Percentiles rank a stretch among this genome's conserved stretches.
Evolutionary conservation across 305 asterid genomes (phyloP).

Genomic region (Nicotiana rustica): DNA sequence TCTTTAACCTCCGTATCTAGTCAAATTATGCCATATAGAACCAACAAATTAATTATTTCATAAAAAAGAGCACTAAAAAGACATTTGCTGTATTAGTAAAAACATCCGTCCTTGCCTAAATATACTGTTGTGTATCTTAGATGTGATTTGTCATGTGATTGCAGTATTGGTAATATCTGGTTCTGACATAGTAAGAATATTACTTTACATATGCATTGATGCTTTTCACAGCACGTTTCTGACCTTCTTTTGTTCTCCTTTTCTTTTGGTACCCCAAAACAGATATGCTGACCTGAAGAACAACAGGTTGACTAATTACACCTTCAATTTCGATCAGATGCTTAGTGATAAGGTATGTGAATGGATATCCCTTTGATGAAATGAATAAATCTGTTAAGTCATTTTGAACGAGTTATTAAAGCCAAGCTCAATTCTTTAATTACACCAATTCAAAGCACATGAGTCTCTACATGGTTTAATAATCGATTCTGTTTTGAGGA

Average conservation of each 20-base stretch:
- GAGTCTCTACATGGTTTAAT: background rate
- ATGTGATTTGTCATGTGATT: too few species aligned
- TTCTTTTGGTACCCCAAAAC: constrained; percentile 40
- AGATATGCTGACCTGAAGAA: constrained; percentile 97
- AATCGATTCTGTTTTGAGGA: background rate
- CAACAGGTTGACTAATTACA: constrained; percentile 85
- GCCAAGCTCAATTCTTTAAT: background rate
- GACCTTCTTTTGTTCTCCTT: background rate
- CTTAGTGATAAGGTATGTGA: constrained; percentile 87
- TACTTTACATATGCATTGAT: background rate
- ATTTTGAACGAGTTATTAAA: too few species aligned
- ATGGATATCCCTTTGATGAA: constrained; percentile 80
- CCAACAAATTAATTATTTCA: background rate
- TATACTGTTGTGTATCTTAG: too few species aligned
- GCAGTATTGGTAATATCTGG: too few species aligned
- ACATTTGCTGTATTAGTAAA: background rate
- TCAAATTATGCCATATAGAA: background rate
- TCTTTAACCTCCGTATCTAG: background rate
- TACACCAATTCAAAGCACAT: background rate
- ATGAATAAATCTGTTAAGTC: background rate
- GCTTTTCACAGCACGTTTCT: background rate
- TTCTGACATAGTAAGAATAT: background rate
- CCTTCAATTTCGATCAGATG: constrained; percentile 93
- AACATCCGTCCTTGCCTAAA: too few species aligned
- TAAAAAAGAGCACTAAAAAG: background rate